phyloP scores from a whole-genome alignment of 192 early-diverging fungal species.

The Coemansia sp. region DNA sequence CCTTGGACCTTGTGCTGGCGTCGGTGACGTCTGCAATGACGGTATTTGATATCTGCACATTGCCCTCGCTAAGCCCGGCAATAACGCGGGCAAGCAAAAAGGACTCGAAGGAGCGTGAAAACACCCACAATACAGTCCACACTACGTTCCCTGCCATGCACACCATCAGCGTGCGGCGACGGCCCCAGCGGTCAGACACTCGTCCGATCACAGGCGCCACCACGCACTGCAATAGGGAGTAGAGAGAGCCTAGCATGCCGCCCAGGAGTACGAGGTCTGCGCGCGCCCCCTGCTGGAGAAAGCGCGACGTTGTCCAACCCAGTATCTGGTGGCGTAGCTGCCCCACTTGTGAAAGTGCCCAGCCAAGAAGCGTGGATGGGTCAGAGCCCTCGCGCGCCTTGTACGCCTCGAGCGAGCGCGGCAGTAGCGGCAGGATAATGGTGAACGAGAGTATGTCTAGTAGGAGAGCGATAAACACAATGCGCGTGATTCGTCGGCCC shows the following conservation, averaged over 20 bases:
- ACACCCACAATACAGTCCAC: constrained; percentile 90
- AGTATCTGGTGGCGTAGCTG: constrained; percentile 24
- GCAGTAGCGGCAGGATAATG: constrained; percentile 93
- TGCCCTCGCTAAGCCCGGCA: constrained; percentile 94
- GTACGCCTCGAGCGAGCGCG: constrained; percentile 87
- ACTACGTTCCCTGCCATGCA: constrained; percentile 92
- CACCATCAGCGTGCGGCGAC: constrained; percentile 74
- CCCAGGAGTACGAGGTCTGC: constrained; percentile 81
- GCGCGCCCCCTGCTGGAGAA: constrained; percentile 31
- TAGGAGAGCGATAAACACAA: constrained; percentile 80
- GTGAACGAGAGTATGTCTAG: constrained; percentile 98
- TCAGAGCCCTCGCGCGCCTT: constrained; percentile 53
- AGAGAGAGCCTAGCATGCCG: constrained; percentile 86
- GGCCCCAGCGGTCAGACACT: constrained; percentile 74
- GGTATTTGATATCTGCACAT: constrained; percentile 94
- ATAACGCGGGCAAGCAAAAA: constrained; percentile 86
- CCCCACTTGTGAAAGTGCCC: constrained; percentile 10
- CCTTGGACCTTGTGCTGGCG: constrained; percentile 66
- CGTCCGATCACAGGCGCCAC: constrained; percentile 80
- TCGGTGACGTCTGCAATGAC: constrained; percentile 94
- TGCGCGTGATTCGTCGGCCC: constrained; percentile 38
- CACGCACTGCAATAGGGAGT: constrained; percentile 91
- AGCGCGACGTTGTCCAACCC: constrained; percentile 22
- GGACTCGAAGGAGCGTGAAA: constrained; percentile 72
- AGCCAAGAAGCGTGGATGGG: constrained; percentile 41